A percentile compares a stretch with the other conserved stretches of the same genome.
These are phyloP conservation scores for Magnusiomyces ingens DNA, from an alignment of 1,139 yeast genomes.

Conservation along the genomic window DNA sequence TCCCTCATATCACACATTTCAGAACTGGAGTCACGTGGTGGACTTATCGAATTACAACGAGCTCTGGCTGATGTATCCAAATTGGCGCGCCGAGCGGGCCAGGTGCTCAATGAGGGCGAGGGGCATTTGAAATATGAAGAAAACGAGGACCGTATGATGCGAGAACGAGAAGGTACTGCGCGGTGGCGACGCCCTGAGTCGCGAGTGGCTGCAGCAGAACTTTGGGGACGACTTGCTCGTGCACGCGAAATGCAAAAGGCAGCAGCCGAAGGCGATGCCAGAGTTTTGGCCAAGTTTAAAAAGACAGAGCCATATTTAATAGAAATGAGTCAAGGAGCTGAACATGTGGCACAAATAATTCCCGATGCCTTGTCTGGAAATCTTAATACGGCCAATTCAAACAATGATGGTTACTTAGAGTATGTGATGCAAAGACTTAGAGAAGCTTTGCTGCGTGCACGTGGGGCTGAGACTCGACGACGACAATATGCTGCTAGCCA, in stretches of 20 bases:
- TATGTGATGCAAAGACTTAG: slow-evolving; percentile 40
- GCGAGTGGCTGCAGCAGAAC: slow-evolving; percentile 25
- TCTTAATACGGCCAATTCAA: slow-evolving; percentile 20
- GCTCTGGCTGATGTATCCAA: slow-evolving; percentile 43
- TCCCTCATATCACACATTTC: slow-evolving; percentile 49
- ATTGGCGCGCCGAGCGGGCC: slow-evolving; percentile 39
- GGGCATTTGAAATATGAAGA: slow-evolving; percentile 46
- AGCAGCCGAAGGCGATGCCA: slow-evolving; percentile 57
- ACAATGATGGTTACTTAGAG: slow-evolving; percentile 36
- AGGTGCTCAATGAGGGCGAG: slow-evolving; percentile 41
- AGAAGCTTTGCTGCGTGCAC: slow-evolving; percentile 31
- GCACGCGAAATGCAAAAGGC: slow-evolving; percentile 47
- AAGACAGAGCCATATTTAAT: slow-evolving; percentile 41
- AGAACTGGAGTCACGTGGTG: slow-evolving; percentile 52
- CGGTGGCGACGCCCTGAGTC: slow-evolving; percentile 39
- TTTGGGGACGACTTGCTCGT: slow-evolving; percentile 38
- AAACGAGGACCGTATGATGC: slow-evolving; percentile 49
- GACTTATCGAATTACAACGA: slow-evolving; percentile 39
- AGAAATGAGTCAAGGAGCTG: slow-evolving; percentile 41
- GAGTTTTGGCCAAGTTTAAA: slow-evolving; percentile 41
- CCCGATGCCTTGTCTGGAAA: slow-evolving; percentile 45
- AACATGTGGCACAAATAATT: slow-evolving; percentile 39
- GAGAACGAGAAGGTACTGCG: slow-evolving; percentile 42
- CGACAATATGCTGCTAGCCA: slow-evolving; percentile 25
- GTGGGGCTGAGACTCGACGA: slow-evolving; percentile 25